A percentile compares a stretch with the other conserved stretches of the same genome.
Evolutionary conservation across 768 basidiomycete genomes (phyloP).

Genomic region (Tephrocybe sp.): DNA sequence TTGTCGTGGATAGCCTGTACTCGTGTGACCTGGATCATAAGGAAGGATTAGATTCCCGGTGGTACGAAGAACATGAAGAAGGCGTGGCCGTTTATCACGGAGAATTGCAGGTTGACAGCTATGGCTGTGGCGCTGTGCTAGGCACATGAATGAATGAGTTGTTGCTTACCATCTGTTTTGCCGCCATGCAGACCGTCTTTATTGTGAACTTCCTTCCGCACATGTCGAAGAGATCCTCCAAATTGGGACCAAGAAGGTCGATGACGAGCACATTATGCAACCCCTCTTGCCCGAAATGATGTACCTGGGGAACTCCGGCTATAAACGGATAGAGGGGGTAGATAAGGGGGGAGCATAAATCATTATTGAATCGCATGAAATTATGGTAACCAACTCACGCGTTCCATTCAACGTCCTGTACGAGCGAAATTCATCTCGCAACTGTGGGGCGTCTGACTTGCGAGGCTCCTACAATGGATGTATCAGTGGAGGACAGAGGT

Average conservation of each 20-base stretch:
- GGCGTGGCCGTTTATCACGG: slow-evolving; percentile 15
- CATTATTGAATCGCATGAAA: background rate
- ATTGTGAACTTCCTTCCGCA: slow-evolving; percentile 96
- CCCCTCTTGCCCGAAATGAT: slow-evolving; percentile 98
- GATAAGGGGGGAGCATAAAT: slow-evolving; percentile 3
- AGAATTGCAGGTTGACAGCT: background rate
- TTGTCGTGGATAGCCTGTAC: slow-evolving; percentile 98
- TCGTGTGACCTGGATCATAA: slow-evolving; percentile 72
- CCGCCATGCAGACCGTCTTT: slow-evolving; percentile 99
- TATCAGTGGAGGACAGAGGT: slow-evolving; percentile 12
- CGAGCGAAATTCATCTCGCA: slow-evolving; percentile 95
- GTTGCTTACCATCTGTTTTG: slow-evolving; percentile 93
- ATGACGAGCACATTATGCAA: slow-evolving; percentile 95
- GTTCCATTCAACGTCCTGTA: slow-evolving; percentile 94
- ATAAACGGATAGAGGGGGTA: slow-evolving; percentile 16
- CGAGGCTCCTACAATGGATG: slow-evolving; percentile 71
- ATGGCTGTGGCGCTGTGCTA: slow-evolving; percentile 1
- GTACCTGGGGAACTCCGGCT: slow-evolving; percentile 98
- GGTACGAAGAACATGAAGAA: background rate
- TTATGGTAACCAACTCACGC: slow-evolving; percentile 49
- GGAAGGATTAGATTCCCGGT: slow-evolving; percentile 11
- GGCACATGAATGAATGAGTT: slow-evolving; percentile 1
- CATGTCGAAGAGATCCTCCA: slow-evolving; percentile 99
- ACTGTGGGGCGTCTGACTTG: slow-evolving; percentile 97
- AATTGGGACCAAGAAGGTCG: slow-evolving; percentile 94